These are phyloP conservation scores for Podosphaera fusca DNA, from an alignment of 2,329 filamentous ascomycete genomes.

Conservation along the genomic window DNA sequence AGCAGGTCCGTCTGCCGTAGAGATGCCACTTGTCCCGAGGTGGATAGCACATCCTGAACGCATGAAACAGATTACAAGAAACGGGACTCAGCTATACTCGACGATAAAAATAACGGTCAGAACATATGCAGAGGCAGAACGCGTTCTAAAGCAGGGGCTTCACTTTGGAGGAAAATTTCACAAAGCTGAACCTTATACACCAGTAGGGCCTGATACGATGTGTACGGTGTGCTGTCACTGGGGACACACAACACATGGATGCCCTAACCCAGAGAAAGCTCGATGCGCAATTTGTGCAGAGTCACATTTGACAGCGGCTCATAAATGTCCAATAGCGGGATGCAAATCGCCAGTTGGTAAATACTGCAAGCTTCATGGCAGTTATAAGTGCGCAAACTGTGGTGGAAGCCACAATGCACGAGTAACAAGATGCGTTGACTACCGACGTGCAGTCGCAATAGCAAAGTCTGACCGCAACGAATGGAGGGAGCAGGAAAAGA, in stretches of 20 bases:
- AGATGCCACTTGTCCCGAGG: not conserved
- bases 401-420: not conserved
- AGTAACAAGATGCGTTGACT: not conserved
- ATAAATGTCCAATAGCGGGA: not conserved
- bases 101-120: not conserved
- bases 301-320: not conserved
- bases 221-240: not conserved
- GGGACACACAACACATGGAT: not conserved
- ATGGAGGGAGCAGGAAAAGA: not conserved
- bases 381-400: not conserved
- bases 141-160: not conserved
- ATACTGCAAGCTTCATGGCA: not conserved
- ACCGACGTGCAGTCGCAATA: not conserved
- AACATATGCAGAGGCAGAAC: not conserved
- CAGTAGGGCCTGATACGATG: not conserved
- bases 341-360: not conserved
- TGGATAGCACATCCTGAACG: not conserved
- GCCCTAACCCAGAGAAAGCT: not conserved
- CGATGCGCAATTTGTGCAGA: not conserved
- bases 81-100: not conserved
- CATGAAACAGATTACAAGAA: not conserved
- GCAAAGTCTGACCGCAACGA: not conserved
- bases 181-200: not conserved
- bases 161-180: slow-evolving; percentile 1
- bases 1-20: not conserved